phyloP scores from a whole-genome alignment of 495 filamentous ascomycete species.

The Hypoxylon subgilvum region DNA sequence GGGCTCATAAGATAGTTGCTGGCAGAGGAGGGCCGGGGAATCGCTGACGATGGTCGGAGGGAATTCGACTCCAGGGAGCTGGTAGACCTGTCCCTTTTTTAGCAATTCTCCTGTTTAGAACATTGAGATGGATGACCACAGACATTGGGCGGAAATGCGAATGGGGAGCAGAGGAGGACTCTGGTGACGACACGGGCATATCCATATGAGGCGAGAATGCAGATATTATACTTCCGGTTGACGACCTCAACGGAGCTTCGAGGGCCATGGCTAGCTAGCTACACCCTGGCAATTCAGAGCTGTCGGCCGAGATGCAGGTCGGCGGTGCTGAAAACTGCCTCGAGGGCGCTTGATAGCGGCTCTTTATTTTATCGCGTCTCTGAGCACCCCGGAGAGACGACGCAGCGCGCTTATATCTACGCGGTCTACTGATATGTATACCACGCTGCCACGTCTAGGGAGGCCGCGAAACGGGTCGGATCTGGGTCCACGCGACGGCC shows the following conservation, averaged over 20 bases:
- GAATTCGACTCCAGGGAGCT: conserved; percentile 46
- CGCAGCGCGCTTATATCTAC: conserved; percentile 30
- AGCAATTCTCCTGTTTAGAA: conserved; percentile 1
- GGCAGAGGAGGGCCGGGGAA: conserved; percentile 31
- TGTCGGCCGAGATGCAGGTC: conserved; percentile 19
- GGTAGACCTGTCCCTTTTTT: conserved; percentile 45
- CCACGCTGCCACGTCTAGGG: conserved; percentile 20
- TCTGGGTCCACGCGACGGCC: conserved; percentile 27
- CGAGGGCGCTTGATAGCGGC: conserved; percentile 27
- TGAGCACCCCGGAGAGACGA: conserved; percentile 1
- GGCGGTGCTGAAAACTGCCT: conserved; percentile 18
- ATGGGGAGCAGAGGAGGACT: conserved; percentile 53
- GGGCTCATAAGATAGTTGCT: conserved; percentile 53
- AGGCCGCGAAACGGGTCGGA: conserved; percentile 30
- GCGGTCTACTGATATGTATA: conserved; percentile 25
- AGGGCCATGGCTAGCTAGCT: conserved; percentile 58
- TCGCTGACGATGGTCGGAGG: conserved; percentile 48
- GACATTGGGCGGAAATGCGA: conserved; percentile 60
- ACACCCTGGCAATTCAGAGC: conserved; percentile 1
- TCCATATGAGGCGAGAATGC: conserved; percentile 66
- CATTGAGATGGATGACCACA: conserved; percentile 11
- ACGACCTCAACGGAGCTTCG: conserved; percentile 62
- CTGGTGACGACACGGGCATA: conserved; percentile 62
- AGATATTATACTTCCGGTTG: conserved; percentile 61
- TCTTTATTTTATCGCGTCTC: conserved; percentile 23